Evolutionary conservation across 768 basidiomycete genomes (phyloP).

Genomic region (Naganishia randhawae): DNA sequence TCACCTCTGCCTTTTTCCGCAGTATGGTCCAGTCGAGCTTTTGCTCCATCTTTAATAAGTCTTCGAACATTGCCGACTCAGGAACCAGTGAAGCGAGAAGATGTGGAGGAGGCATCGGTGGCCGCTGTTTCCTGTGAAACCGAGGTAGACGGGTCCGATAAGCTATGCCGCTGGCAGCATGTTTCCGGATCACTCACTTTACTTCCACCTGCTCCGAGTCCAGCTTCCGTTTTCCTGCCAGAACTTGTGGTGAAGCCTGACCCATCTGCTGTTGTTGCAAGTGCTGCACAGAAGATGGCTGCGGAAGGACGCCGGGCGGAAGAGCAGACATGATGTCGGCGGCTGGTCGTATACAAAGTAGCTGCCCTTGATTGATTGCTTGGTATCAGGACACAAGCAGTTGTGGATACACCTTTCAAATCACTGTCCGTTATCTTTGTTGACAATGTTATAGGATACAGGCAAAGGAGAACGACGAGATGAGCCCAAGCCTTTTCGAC

Average conservation of each 20-base stretch:
- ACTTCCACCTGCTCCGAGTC: constrained; percentile 10
- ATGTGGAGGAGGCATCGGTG: constrained; percentile 46
- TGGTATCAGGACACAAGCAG: too few relatives aligned
- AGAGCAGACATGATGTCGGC: background rate
- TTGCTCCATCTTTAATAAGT: constrained; percentile 80
- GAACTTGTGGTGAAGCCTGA: constrained; percentile 4
- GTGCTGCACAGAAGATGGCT: constrained; percentile 4
- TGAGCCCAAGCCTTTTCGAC: too few relatives aligned
- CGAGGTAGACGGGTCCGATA: too few relatives aligned
- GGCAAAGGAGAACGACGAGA: background rate
- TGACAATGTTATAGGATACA: constrained; percentile 1
- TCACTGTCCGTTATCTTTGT: background rate
- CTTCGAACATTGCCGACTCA: constrained; percentile 81
- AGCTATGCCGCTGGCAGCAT: too few relatives aligned
- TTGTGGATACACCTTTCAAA: too few relatives aligned
- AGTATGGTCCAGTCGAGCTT: constrained; percentile 93
- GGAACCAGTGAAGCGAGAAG: constrained; percentile 72
- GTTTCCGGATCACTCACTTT: background rate
- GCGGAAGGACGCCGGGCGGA: constrained; percentile 3
- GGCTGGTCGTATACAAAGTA: too few relatives aligned
- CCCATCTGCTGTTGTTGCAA: constrained; percentile 16
- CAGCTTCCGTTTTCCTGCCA: constrained; percentile 14
- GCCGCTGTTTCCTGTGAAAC: constrained; percentile 25
- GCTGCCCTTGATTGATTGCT: too few relatives aligned
- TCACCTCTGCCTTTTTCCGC: constrained; percentile 82